Base-by-base conservation (phyloP, 768 basidiomycete genomes). In the Naganishia onofrii region DNA sequence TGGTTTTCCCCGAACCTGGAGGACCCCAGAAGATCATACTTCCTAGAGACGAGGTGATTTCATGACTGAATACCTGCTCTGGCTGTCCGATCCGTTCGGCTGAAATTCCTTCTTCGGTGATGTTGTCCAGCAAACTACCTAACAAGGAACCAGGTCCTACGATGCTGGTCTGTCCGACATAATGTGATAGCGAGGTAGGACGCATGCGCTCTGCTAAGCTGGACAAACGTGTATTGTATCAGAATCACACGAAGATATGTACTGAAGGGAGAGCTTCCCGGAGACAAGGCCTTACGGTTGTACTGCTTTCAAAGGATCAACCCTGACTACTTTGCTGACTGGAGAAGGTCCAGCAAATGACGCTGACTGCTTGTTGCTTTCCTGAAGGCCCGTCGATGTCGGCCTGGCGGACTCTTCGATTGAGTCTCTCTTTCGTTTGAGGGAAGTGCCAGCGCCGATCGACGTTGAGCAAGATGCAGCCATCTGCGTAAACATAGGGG, bases 151-250 rank as follows among this genome's bases (percentile, higher is more conserved):
- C 83, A 0, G 84, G 81, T 0, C 85, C 86, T 3, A 85, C 85
- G 29, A 91, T 74, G 77, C 90, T 86, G 23, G 77, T 77, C 75
- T 93, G 91, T 2, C 91, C 91, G 32, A 92, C 82, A 70, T 90
- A 89, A 2, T 90, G 87, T 1, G 85, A 84, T 21, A 92, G 81
- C 4, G 78, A 79, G 15, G 81, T 83, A 1, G 91, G 91, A 10
- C 91, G 84, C 52, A 92, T 84, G 23, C 85, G 84, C 76, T 92
- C 91, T 0, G 92, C 89, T 0, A 92, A 80, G 1, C 79, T 80
- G 29, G 15, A 55, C 54, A 21, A n/a, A 31, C 32, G 51, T 52
- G 9, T 23, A 31, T 26, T 7, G 53, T 9, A 9, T 31, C 23
- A 26, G 32, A 26, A 55, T 12, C 34, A 17, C 28, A 13, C 51